Evolutionary conservation across 2,329 filamentous ascomycete genomes (phyloP).

Genomic region (Penicillium polonicum): DNA sequence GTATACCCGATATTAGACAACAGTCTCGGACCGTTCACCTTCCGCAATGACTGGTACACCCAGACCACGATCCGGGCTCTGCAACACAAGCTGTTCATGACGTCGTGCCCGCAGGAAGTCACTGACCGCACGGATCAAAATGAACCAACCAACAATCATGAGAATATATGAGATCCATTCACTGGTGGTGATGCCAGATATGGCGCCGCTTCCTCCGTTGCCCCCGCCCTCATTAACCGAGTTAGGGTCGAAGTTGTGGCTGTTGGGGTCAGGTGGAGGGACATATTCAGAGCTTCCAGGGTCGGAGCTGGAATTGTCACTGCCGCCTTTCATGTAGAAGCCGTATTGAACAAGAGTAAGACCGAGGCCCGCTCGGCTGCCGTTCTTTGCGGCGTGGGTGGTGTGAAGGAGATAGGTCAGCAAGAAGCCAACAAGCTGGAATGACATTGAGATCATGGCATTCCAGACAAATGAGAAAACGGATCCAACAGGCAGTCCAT

Average conservation of each 20-base stretch:
- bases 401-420: slow-evolving; percentile 98
- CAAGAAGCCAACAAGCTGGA: slow-evolving; percentile 94
- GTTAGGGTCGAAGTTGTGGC: slow-evolving; percentile 79
- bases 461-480: slow-evolving; percentile 76
- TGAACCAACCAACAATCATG: slow-evolving; percentile 98
- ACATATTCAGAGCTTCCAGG: slow-evolving; percentile 47
- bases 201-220: slow-evolving; percentile 36
- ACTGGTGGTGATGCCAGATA: slow-evolving; percentile 64
- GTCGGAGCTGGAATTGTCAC: slow-evolving; percentile 41
- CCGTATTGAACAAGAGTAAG: slow-evolving; percentile 96
- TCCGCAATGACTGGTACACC: slow-evolving; percentile 82
- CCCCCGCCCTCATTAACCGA: slow-evolving; percentile 54
- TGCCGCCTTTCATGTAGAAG: slow-evolving; percentile 81
- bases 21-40: slow-evolving; percentile 74
- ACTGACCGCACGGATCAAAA: slow-evolving; percentile 87
- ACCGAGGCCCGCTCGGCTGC: slow-evolving; percentile 87
- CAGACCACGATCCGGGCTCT: slow-evolving; percentile 86
- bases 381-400: slow-evolving; percentile 96
- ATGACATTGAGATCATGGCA: slow-evolving; percentile 95
- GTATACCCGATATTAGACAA: slow-evolving; percentile 55
- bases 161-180: slow-evolving; percentile 90
- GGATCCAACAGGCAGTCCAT: slow-evolving; percentile 87
- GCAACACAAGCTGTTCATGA: slow-evolving; percentile 89
- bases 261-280: slow-evolving; percentile 80
- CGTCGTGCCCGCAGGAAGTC: slow-evolving; percentile 84